These are phyloP conservation scores for Aspergillus olivimuriae DNA, from an alignment of 495 filamentous ascomycete genomes.

Conservation along the genomic window DNA sequence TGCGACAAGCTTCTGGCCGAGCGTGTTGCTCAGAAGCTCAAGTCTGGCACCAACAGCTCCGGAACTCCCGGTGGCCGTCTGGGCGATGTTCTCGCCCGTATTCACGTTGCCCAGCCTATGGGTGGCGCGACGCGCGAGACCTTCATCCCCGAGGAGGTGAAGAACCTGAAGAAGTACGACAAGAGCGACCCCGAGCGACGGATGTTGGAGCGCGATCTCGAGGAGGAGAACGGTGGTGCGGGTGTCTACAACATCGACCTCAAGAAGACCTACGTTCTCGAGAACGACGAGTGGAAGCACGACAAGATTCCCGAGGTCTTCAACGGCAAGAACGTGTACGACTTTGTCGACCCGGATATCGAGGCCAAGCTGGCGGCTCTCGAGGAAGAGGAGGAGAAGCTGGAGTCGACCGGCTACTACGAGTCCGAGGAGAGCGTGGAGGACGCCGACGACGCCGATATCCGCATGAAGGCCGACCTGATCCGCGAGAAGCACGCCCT, in stretches of 20 bases:
- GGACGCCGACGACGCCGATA: conserved; percentile 79
- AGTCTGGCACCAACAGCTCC: conserved; percentile 70
- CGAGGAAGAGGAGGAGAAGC: conserved; percentile 88
- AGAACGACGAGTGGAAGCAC: conserved; percentile 84
- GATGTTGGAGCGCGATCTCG: conserved; percentile 75
- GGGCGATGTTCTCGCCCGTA: conserved; percentile 82
- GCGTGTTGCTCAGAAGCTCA: conserved; percentile 90
- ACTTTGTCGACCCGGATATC: conserved; percentile 95
- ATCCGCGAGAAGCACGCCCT: conserved; percentile 87
- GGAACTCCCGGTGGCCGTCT: conserved; percentile 70
- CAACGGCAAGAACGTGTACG: conserved; percentile 93
- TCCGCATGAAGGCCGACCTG: conserved; percentile 83
- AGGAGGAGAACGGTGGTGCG: conserved; percentile 87
- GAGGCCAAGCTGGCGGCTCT: conserved; percentile 82
- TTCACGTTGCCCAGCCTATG: conserved; percentile 91
- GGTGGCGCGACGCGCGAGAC: conserved; percentile 69
- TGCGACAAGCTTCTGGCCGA: conserved; percentile 91
- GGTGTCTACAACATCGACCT: conserved; percentile 94
- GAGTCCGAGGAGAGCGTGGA: conserved; percentile 60
- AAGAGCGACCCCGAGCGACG: conserved; percentile 78
- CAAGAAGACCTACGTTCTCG: conserved; percentile 77
- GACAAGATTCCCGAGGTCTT: conserved; percentile 91
- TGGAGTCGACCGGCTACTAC: conserved; percentile 82
- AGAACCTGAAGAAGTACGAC: conserved; percentile 76
- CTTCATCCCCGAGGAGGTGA: conserved; percentile 83